phyloP scores from a whole-genome alignment of 306 rosid species.

The Vigna unguiculata region DNA sequence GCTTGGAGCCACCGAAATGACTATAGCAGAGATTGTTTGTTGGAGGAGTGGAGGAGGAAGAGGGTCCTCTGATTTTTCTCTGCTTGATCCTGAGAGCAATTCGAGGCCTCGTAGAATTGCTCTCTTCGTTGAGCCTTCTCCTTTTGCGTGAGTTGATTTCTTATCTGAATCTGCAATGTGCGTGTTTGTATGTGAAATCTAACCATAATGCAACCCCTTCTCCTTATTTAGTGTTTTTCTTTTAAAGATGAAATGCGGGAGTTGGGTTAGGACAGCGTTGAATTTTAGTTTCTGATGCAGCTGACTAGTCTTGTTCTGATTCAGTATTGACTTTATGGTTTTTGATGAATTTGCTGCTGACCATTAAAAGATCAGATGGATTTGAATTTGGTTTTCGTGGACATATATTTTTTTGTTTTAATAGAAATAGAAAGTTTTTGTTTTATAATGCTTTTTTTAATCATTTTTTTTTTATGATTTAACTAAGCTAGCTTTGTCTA shows the following conservation, averaged over 20 bases:
- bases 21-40: conserved; percentile 60
- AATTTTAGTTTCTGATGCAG: neutral
- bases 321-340: conserved; percentile 16
- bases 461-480: neutral
- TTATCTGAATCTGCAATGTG: conserved; percentile 1
- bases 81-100: conserved; percentile 66
- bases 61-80: conserved; percentile 68
- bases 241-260: neutral
- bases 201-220: conserved; percentile 15
- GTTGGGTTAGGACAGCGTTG: neutral
- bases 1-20: conserved; percentile 68
- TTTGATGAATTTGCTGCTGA: conserved; percentile 40
- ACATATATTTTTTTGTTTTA: neutral
- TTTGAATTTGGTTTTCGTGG: neutral
- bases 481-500: conserved; percentile 35
- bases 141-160: conserved; percentile 78
- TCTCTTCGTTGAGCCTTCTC: conserved; percentile 98
- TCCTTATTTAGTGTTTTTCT: neutral
- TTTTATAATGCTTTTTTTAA: neutral
- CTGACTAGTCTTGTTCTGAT: conserved; percentile 30
- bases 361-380: conserved; percentile 19
- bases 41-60: conserved; percentile 58
- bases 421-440: neutral
- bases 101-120: conserved; percentile 93
- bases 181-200: conserved; percentile 26